Evolutionary conservation across 352 stramenopile genomes (phyloP).

Genomic region (Phytophthora sp.): DNA sequence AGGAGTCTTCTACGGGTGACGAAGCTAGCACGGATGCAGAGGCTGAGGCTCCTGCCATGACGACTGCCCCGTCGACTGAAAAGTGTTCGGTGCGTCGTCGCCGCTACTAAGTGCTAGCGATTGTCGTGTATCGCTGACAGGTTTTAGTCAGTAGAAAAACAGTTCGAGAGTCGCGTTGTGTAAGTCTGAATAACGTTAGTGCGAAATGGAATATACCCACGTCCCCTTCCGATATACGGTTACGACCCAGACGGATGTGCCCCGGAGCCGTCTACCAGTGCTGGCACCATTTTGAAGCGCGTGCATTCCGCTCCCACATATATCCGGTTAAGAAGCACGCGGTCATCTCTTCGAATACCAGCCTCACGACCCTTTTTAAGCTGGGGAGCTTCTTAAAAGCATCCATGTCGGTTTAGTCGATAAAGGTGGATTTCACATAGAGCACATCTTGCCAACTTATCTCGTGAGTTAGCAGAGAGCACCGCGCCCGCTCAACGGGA

Average conservation of each 20-base stretch:
- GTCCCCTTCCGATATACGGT: too few species aligned
- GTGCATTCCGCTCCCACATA: slow-evolving; percentile 16
- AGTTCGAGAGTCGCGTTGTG: slow-evolving; percentile 22
- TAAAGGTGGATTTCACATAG: neutral
- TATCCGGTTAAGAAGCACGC: slow-evolving; percentile 1
- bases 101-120: slow-evolving; percentile 27
- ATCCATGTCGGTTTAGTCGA: slow-evolving; percentile 18
- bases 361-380: slow-evolving; percentile 1
- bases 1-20: slow-evolving; percentile 5
- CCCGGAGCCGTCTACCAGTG: too few species aligned
- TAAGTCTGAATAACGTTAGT: slow-evolving; percentile 27
- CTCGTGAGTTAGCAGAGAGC: neutral
- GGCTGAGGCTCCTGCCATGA: slow-evolving; percentile 11
- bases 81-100: slow-evolving; percentile 44
- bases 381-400: neutral
- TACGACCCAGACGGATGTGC: too few species aligned
- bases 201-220: slow-evolving; percentile 23
- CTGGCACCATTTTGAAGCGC: slow-evolving; percentile 28
- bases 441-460: neutral
- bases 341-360: slow-evolving; percentile 10
- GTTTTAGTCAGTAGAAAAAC: slow-evolving; percentile 10
- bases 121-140: slow-evolving; percentile 17
- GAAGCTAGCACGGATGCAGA: slow-evolving; percentile 21
- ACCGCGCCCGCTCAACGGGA: slow-evolving; percentile 4
- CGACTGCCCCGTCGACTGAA: slow-evolving; percentile 20